Evolutionary conservation across 495 filamentous ascomycete genomes (phyloP).

Genomic region (Hyaloscypha variabilis): DNA sequence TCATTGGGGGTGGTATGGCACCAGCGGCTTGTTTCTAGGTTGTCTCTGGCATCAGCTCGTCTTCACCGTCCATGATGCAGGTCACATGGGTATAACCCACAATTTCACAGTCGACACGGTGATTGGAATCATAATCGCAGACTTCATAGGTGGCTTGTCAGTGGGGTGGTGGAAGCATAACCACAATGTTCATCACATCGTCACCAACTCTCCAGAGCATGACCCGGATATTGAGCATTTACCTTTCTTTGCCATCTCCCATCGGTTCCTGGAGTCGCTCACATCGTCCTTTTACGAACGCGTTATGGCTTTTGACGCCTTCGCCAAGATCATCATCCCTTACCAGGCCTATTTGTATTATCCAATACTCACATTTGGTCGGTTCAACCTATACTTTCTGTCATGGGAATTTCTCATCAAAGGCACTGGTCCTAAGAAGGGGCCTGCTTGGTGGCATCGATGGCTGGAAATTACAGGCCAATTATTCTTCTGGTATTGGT

Average conservation of each 20-base stretch:
- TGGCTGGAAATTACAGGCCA: slow-evolving; percentile 84
- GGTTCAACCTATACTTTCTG: slow-evolving; percentile 89
- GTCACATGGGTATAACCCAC: slow-evolving; percentile 97
- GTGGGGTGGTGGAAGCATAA: slow-evolving; percentile 96
- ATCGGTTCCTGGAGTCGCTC: slow-evolving; percentile 76
- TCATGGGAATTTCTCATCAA: slow-evolving; percentile 81
- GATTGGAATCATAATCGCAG: slow-evolving; percentile 89
- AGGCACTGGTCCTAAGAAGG: slow-evolving; percentile 78
- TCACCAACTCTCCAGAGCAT: slow-evolving; percentile 95
- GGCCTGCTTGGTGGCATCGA: slow-evolving; percentile 85
- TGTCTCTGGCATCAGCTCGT: slow-evolving; percentile 94
- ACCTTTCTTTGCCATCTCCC: slow-evolving; percentile 92
- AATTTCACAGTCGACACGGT: slow-evolving; percentile 77
- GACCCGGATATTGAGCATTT: slow-evolving; percentile 98
- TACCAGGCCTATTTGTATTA: slow-evolving; percentile 89
- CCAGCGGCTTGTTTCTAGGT: slow-evolving; percentile 77
- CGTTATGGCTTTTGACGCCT: slow-evolving; percentile 80
- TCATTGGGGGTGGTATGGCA: slow-evolving; percentile 70
- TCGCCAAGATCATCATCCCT: slow-evolving; percentile 69
- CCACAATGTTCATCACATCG: slow-evolving; percentile 98
- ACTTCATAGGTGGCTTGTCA: slow-evolving; percentile 89
- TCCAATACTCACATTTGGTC: slow-evolving; percentile 77
- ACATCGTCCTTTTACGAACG: slow-evolving; percentile 89
- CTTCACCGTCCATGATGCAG: slow-evolving; percentile 94
- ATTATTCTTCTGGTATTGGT: slow-evolving; percentile 94